These are phyloP conservation scores for Phialocephala sp. DNA, from an alignment of 2,329 filamentous ascomycete genomes.

Conservation along the genomic window DNA sequence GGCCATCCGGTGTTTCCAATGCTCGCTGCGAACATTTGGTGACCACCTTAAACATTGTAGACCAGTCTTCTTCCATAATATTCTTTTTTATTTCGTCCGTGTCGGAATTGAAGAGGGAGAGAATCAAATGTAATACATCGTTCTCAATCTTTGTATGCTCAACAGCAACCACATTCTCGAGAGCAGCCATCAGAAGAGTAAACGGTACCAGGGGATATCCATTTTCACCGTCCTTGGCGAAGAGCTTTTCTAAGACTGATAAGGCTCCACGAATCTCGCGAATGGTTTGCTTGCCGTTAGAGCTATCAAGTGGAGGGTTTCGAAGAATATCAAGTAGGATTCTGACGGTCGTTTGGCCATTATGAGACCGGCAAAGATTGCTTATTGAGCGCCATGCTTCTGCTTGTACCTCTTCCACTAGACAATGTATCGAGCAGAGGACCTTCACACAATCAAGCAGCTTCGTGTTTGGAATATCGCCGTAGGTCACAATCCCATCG, in stretches of 20 bases:
- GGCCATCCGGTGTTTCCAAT: conserved; percentile 40
- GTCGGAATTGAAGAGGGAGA: conserved; percentile 59
- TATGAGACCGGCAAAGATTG: conserved; percentile 75
- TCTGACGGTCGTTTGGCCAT: conserved; percentile 71
- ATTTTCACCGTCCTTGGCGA: conserved; percentile 63
- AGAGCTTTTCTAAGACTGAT: conserved; percentile 65
- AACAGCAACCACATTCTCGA: conserved; percentile 54
- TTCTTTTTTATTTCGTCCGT: conserved; percentile 59
- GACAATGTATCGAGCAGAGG: conserved; percentile 72
- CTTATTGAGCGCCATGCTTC: conserved; percentile 73
- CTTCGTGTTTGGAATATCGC: conserved; percentile 67
- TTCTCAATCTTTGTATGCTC: conserved; percentile 42
- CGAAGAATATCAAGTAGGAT: conserved; percentile 68
- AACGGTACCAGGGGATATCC: conserved; percentile 66
- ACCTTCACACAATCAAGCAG: conserved; percentile 72
- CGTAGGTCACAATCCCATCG: conserved; percentile 74
- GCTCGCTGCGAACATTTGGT: conserved; percentile 53
- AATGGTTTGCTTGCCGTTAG: conserved; percentile 56
- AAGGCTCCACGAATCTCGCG: conserved; percentile 67
- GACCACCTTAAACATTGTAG: conserved; percentile 63
- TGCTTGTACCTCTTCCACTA: conserved; percentile 65
- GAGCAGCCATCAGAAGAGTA: conserved; percentile 61
- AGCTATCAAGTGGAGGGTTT: conserved; percentile 52
- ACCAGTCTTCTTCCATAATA: conserved; percentile 71
- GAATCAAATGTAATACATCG: conserved; percentile 48